Evolutionary conservation across 768 basidiomycete genomes (phyloP).

Genomic region (Collybia sordida): DNA sequence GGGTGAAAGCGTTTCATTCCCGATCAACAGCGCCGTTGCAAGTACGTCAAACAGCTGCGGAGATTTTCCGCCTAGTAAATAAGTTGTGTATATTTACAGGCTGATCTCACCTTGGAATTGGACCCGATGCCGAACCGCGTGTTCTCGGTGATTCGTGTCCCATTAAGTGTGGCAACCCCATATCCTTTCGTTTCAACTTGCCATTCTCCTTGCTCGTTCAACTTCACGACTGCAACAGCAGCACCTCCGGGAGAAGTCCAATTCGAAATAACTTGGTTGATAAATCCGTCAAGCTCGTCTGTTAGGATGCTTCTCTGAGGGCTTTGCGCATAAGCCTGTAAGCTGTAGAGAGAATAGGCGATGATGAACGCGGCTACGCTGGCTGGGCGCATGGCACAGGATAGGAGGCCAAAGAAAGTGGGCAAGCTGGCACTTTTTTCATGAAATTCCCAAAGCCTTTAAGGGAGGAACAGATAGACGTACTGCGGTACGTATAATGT

Average conservation of each 20-base stretch:
- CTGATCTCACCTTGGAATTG: constrained; percentile 23
- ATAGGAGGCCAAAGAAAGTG: no score
- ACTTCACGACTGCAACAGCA: constrained; percentile 25
- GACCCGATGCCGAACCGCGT: constrained; percentile 27
- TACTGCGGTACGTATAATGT: no score
- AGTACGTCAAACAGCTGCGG: constrained; percentile 22
- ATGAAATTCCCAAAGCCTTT: no score
- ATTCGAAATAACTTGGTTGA: constrained; percentile 20
- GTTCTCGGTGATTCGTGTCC: constrained; percentile 20
- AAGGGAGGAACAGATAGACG: no score
- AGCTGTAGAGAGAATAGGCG: no score
- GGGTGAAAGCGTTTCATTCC: constrained; percentile 22
- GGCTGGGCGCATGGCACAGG: no score
- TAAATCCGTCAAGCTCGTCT: constrained; percentile 16
- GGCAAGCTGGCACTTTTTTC: no score
- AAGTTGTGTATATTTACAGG: not conserved
- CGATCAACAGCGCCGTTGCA: constrained; percentile 23
- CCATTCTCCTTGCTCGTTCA: constrained; percentile 22
- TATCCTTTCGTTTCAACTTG: constrained; percentile 30
- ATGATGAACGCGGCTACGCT: no score
- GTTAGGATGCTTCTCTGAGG: constrained; percentile 10
- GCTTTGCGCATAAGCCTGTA: constrained; percentile 2
- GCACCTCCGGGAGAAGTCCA: constrained; percentile 27
- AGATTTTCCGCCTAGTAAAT: not conserved
- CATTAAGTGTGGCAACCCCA: constrained; percentile 23